Conservation (phyloP, 2,329 filamentous ascomycete genomes). For the Myriosclerotinia curreyana region DNA sequence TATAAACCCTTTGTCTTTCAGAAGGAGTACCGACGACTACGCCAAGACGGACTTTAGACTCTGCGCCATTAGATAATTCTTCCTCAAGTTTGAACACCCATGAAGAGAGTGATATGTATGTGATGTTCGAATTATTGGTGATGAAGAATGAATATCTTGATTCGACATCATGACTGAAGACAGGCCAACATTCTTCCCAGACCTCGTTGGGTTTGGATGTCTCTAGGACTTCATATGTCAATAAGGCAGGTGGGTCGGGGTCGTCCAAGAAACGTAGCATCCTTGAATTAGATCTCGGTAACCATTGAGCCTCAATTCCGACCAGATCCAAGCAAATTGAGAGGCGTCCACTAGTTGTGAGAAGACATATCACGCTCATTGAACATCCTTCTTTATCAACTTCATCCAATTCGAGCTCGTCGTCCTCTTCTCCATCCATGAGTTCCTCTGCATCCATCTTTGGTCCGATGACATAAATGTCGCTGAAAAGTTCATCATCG, state of each 20-base stretch:
- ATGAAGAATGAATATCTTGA: slow-evolving; percentile 63
- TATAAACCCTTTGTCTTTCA: slow-evolving; percentile 54
- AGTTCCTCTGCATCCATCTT: slow-evolving; percentile 59
- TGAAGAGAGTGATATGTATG: slow-evolving; percentile 56
- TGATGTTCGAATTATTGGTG: slow-evolving; percentile 59
- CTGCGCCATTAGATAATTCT: slow-evolving; percentile 55
- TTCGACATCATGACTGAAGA: slow-evolving; percentile 59
- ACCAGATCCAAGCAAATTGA: slow-evolving; percentile 60
- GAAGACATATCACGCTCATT: slow-evolving; percentile 56
- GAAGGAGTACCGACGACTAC: slow-evolving; percentile 7
- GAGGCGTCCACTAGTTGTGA: slow-evolving; percentile 59
- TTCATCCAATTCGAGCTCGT: slow-evolving; percentile 52
- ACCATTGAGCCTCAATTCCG: slow-evolving; percentile 64
- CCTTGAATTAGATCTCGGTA: slow-evolving; percentile 54
- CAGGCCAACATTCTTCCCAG: slow-evolving; percentile 57
- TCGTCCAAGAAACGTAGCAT: slow-evolving; percentile 42
- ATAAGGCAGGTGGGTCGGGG: slow-evolving; percentile 47
- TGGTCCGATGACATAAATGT: slow-evolving; percentile 61
- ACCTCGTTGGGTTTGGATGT: slow-evolving; percentile 55
- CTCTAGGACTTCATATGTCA: slow-evolving; percentile 62
- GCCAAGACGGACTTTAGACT: slow-evolving; percentile 40
- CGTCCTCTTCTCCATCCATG: slow-evolving; percentile 63
- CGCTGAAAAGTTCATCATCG: slow-evolving; percentile 54
- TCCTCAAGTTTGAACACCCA: slow-evolving; percentile 64
- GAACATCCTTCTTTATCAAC: slow-evolving; percentile 59